phyloP scores from a whole-genome alignment of 306 rosid genomes.

The Fragaria vesca region DNA sequence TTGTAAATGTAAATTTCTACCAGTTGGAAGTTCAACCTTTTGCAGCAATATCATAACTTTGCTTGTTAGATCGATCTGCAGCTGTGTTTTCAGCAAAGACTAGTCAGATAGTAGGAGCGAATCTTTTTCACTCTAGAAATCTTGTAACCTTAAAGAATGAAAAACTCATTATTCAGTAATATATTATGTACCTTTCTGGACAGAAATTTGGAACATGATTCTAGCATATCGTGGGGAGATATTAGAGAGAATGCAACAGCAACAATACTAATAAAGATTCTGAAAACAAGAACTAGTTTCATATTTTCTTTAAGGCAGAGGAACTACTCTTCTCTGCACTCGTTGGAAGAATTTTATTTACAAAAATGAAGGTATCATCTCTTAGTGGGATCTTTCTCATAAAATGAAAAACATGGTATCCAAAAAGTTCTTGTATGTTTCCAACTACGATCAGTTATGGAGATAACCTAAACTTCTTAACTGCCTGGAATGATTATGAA shows the following conservation, averaged over 20 bases:
- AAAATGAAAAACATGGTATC: background rate
- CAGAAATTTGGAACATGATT: background rate
- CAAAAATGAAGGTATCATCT: background rate
- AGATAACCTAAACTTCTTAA: background rate
- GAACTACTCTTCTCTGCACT: background rate
- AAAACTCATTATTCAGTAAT: background rate
- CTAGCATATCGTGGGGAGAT: background rate
- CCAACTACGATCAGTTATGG: background rate
- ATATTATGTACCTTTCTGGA: background rate
- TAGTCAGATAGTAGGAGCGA: background rate
- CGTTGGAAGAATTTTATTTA: background rate
- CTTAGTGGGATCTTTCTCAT: background rate
- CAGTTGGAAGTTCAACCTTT: slow-evolving; percentile 16
- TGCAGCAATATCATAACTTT: slow-evolving; percentile 7
- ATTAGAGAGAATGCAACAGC: background rate
- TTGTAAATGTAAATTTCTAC: slow-evolving; percentile 42
- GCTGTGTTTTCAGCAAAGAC: background rate
- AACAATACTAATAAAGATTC: background rate
- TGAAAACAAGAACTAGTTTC: background rate
- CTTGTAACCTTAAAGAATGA: background rate
- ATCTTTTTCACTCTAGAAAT: background rate
- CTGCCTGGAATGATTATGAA: background rate
- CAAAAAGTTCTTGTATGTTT: background rate
- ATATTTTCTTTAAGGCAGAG: background rate
- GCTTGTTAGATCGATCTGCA: background rate